A percentile compares a stretch with the other conserved stretches of the same genome.
Evolutionary conservation across 1,284 basidiomycete genomes (phyloP).

Genomic region (Mycena sp.): DNA sequence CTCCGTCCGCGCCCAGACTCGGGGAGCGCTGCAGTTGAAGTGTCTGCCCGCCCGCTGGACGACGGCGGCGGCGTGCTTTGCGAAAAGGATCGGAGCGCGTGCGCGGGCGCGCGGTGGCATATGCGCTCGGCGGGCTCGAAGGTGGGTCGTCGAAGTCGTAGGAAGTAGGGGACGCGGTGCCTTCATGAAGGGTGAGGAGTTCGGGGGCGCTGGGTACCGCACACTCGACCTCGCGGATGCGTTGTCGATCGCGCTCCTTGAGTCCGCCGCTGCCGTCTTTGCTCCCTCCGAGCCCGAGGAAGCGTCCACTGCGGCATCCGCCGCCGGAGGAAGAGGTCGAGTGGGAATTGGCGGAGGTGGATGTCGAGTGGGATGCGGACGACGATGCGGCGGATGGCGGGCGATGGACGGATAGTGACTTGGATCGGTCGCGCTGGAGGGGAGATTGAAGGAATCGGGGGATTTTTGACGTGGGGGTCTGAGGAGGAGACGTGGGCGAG

Average conservation of each 20-base stretch:
- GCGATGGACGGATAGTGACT: background rate
- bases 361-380: background rate
- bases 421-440: background rate
- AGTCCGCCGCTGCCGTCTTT: no score
- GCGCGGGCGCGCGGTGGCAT: background rate
- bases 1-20: no score
- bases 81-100: background rate
- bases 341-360: background rate
- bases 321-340: constrained; percentile 1
- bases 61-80: background rate
- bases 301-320: background rate
- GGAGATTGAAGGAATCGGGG: background rate
- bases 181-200: constrained; percentile 3
- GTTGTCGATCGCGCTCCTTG: constrained; percentile 2
- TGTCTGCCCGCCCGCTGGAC: background rate
- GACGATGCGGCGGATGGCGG: constrained; percentile 1
- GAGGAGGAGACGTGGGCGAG: no score
- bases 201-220: background rate
- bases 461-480: background rate
- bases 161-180: background rate
- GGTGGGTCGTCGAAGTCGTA: constrained; percentile 4
- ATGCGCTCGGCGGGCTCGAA: constrained; percentile 3
- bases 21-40: constrained; percentile 2
- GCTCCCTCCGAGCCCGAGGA: background rate
- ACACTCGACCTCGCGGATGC: constrained; percentile 4